Evolutionary conservation across 495 filamentous ascomycete species (phyloP).

Genomic region (Cudoniella acicularis): DNA sequence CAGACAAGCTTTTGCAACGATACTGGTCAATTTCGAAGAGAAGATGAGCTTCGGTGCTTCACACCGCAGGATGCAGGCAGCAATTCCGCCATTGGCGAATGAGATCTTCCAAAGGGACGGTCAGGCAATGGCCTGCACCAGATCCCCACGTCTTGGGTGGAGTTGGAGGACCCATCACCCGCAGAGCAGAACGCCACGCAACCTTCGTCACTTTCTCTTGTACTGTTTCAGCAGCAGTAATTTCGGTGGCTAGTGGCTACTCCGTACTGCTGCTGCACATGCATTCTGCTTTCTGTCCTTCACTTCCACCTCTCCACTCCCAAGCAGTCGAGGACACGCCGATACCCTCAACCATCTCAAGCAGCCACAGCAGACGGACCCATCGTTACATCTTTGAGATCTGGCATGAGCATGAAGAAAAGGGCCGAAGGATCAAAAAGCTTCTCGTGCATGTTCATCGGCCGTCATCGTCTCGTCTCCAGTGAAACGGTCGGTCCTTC

Average conservation of each 20-base stretch:
- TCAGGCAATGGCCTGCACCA: constrained; percentile 1
- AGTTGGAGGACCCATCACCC: background rate
- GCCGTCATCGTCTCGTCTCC: constrained; percentile 6
- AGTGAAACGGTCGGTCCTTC: constrained; percentile 8
- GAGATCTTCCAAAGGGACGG: constrained; percentile 1
- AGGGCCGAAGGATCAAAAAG: constrained; percentile 19
- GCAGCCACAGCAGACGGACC: constrained; percentile 3
- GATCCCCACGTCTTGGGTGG: constrained; percentile 12
- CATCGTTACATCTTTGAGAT: background rate
- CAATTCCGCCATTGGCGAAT: background rate
- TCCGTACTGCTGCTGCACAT: too few relatives aligned
- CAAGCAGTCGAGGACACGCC: constrained; percentile 17
- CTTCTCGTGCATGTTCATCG: constrained; percentile 7
- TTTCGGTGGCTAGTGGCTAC: background rate
- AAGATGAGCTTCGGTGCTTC: background rate
- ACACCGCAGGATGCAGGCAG: constrained; percentile 8
- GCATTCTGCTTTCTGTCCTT: too few relatives aligned
- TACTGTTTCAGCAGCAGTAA: background rate
- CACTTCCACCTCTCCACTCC: background rate
- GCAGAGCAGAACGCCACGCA: background rate
- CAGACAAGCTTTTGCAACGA: constrained; percentile 8
- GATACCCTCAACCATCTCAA: constrained; percentile 13
- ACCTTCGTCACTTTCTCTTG: background rate
- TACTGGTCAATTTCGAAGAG: constrained; percentile 1
- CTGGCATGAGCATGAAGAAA: background rate